phyloP scores from a whole-genome alignment of 2,329 filamentous ascomycete genomes.

The Pseudogymnoascus sp. region DNA sequence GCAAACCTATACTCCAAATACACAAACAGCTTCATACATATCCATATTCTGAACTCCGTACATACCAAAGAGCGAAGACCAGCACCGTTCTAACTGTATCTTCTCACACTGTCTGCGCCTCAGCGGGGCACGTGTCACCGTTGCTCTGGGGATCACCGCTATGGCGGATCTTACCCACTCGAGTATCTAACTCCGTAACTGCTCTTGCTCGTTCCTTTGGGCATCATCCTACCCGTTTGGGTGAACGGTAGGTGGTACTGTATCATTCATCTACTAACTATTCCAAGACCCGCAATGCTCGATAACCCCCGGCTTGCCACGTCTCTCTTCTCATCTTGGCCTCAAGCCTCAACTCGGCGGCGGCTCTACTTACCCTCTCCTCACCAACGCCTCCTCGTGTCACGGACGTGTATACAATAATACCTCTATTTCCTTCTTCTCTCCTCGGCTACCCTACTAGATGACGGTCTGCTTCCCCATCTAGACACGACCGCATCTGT shows the following conservation, averaged over 20 bases:
- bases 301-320: background rate
- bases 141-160: background rate
- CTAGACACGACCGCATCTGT: background rate
- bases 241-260: background rate
- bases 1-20: background rate
- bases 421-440: background rate
- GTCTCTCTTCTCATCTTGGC: background rate
- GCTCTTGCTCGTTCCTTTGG: background rate
- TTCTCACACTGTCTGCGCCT: background rate
- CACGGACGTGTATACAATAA: background rate
- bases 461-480: background rate
- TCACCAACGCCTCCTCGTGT: background rate
- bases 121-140: conserved; percentile 7
- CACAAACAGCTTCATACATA: background rate
- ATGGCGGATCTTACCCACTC: background rate
- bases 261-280: background rate
- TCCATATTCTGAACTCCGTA: background rate
- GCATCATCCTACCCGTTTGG: background rate
- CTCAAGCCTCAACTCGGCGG: conserved; percentile 5
- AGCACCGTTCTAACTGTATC: background rate
- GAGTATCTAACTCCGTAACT: background rate
- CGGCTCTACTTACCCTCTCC: background rate
- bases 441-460: background rate
- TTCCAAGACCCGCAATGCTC: conserved; percentile 2
- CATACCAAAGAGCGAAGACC: background rate